Evolutionary conservation across 495 filamentous ascomycete genomes (phyloP).

Genomic region (Lichenothelia convexa): DNA sequence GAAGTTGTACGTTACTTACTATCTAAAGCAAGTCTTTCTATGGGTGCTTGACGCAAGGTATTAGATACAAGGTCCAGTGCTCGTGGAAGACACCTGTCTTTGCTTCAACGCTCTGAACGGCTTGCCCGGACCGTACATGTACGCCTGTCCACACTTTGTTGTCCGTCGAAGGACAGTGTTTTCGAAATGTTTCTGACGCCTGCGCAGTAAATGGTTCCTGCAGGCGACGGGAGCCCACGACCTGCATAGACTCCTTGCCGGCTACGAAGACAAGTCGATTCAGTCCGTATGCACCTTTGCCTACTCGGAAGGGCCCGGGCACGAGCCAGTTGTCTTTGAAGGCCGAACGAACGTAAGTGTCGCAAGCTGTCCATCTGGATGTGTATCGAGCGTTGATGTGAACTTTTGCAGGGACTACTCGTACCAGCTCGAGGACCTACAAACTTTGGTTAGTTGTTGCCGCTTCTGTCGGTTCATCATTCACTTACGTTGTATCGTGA

Average conservation of each 20-base stretch:
- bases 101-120: slow-evolving; percentile 80
- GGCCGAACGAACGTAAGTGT: slow-evolving; percentile 42
- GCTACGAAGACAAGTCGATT: slow-evolving; percentile 74
- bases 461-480: neutral
- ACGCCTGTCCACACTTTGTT: slow-evolving; percentile 11
- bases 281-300: slow-evolving; percentile 94
- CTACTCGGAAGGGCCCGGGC: slow-evolving; percentile 67
- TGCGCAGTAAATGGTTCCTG: slow-evolving; percentile 76
- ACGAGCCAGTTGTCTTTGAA: slow-evolving; percentile 80
- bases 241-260: slow-evolving; percentile 78
- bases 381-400: neutral
- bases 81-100: slow-evolving; percentile 90
- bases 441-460: slow-evolving; percentile 60
- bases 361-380: slow-evolving; percentile 5
- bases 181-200: slow-evolving; percentile 2
- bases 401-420: slow-evolving; percentile 39
- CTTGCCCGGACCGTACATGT: slow-evolving; percentile 96
- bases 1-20: slow-evolving; percentile 33
- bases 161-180: slow-evolving; percentile 4
- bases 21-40: neutral
- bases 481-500: slow-evolving; percentile 1
- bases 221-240: slow-evolving; percentile 61
- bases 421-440: slow-evolving; percentile 56
- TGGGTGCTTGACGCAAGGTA: neutral
- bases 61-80: slow-evolving; percentile 66